Evolutionary conservation across 2,329 filamentous ascomycete species (phyloP), one percentile per base, ranked within the genome.

Genomic region (Aspergillus persii): DNA sequence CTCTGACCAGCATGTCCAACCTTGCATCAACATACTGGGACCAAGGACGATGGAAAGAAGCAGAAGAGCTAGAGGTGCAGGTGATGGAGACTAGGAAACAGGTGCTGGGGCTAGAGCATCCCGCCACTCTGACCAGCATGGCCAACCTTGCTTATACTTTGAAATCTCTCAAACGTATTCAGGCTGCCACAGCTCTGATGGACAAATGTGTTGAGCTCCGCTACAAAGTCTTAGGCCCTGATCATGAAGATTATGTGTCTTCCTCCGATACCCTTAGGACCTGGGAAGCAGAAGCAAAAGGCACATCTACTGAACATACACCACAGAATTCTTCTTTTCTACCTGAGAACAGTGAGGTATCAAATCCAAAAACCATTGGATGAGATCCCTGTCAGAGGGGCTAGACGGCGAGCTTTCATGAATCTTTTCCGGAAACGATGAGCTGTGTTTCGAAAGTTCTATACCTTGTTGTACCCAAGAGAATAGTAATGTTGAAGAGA

Each of bases 31-130:
- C 8, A 33, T 33, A 33, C 11, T 6, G 1, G 2, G 8, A 3
- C 18, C 15, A 39, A 53, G 5, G 50, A 51, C 58, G 61, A 60
- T 39, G 15, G 49, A 23, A 65, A 48, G 59, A 66, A 49, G 64
- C 64, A 1, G 64, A 66, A 54, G 30, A 62, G 59, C 58, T 66
- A 5, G 26, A 48, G 18, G 12, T 62, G 29, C 57, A 66, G 50
- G 63, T 66, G 8, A 50, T 66, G 30, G 57, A 68, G 52, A 62
- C 26, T 3, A 48, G 47, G 4, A 65, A 64, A 57, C 53, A n/a
- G 50, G 47, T 59, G 18, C 62, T 67, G 8, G 66, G 65, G 0
- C 51, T 23, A 18, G 47, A 61, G 53, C 48, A 61, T 56, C 56
- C 56, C 4, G 7, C 30, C n/a, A 56, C 59, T 49, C 53, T 61